Evolutionary conservation across 805 yeast genomes (phyloP).

Genomic region (Candida qinlingensis): DNA sequence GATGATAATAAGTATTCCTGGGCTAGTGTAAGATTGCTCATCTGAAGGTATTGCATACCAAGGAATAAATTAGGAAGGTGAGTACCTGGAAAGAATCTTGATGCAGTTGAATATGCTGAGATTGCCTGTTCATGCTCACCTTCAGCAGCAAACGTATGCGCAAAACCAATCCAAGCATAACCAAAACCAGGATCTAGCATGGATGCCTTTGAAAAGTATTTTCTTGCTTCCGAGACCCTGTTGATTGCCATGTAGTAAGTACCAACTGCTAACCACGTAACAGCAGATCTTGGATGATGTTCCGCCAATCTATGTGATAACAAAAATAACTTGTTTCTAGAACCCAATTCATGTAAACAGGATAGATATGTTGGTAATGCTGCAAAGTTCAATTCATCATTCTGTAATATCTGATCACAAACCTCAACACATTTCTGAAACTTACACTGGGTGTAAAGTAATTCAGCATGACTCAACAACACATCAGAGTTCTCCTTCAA

Average conservation of each 20-base stretch:
- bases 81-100: constrained; percentile 83
- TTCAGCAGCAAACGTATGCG: constrained; percentile 95
- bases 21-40: constrained; percentile 76
- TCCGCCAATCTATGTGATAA: constrained; percentile 85
- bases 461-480: constrained; percentile 61
- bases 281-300: constrained; percentile 69
- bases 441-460: constrained; percentile 67
- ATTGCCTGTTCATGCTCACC: constrained; percentile 99
- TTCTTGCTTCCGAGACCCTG: constrained; percentile 76
- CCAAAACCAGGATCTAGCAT: constrained; percentile 84
- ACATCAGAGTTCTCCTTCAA: constrained; percentile 68
- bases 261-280: constrained; percentile 92
- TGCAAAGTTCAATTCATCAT: constrained; percentile 67
- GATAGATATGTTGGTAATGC: constrained; percentile 76
- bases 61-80: constrained; percentile 85
- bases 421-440: constrained; percentile 69
- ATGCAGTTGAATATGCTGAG: constrained; percentile 94
- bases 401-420: constrained; percentile 50
- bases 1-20: constrained; percentile 81
- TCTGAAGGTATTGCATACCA: constrained; percentile 94
- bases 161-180: constrained; percentile 97
- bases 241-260: constrained; percentile 75
- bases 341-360: constrained; percentile 80
- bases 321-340: constrained; percentile 72
- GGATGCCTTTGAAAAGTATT: constrained; percentile 85